Evolutionary conservation across 257 asterid species (phyloP).

Genomic region (Capsicum baccatum): DNA sequence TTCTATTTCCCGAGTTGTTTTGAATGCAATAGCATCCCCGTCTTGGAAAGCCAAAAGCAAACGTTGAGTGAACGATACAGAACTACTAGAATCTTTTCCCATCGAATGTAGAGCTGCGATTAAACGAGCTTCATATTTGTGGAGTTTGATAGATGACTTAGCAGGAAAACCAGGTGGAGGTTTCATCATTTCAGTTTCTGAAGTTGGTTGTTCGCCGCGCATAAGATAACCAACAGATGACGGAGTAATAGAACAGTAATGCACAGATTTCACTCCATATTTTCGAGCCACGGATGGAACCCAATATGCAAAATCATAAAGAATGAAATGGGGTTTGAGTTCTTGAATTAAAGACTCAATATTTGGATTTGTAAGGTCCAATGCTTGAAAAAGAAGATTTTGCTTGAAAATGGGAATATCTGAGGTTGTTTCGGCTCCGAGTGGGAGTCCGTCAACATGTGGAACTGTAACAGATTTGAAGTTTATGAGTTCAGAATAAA

Average conservation of each 20-base stretch:
- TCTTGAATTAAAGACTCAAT: constrained; percentile 24
- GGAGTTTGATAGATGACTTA: constrained; percentile 38
- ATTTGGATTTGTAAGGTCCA: constrained; percentile 46
- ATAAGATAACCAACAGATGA: constrained; percentile 45
- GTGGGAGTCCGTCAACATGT: constrained; percentile 49
- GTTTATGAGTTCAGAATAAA: constrained; percentile 38
- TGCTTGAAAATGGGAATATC: constrained; percentile 51
- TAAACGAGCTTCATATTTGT: constrained; percentile 48
- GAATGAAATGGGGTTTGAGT: constrained; percentile 31
- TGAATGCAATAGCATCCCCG: constrained; percentile 49
- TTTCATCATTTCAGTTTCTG: constrained; percentile 35
- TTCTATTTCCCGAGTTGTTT: constrained; percentile 52
- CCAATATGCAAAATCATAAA: constrained; percentile 41
- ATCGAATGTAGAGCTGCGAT: constrained; percentile 26
- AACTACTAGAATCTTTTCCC: neutral
- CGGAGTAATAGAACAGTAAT: constrained; percentile 46
- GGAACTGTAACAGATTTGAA: constrained; percentile 50
- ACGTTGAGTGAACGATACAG: constrained; percentile 9
- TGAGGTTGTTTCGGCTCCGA: constrained; percentile 52
- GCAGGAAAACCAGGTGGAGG: constrained; percentile 52
- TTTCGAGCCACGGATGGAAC: constrained; percentile 35
- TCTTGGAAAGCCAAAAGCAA: constrained; percentile 34
- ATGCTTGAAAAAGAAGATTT: constrained; percentile 48
- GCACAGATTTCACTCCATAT: constrained; percentile 39
- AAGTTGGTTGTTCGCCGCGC: constrained; percentile 26